Conservation (phyloP, 1,284 basidiomycete species). For the Cryptococcus neoformans region DNA sequence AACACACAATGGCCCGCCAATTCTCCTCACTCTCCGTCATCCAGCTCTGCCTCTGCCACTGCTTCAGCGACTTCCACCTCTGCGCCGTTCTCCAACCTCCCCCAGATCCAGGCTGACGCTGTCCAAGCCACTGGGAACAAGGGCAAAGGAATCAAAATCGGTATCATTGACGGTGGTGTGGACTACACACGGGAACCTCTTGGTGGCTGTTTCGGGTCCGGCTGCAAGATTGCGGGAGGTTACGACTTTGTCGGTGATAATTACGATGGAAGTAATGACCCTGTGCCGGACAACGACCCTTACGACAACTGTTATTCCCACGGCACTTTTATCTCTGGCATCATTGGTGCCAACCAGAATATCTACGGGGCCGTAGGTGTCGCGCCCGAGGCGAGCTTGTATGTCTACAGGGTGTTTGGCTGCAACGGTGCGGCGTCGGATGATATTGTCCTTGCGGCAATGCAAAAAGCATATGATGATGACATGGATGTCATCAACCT, state of each 20-base stretch:
- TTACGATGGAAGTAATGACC: conserved; percentile 42
- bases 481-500: conserved; percentile 62
- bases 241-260: conserved; percentile 48
- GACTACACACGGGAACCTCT: conserved; percentile 64
- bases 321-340: conserved; percentile 64
- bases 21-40: not conserved
- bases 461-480: conserved; percentile 51
- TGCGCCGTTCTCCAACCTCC: conserved; percentile 24
- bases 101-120: conserved; percentile 50
- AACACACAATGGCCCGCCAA: conserved; percentile 5
- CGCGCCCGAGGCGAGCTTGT: conserved; percentile 40
- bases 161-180: conserved; percentile 55
- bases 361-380: conserved; percentile 53
- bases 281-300: conserved; percentile 47
- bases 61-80: conserved; percentile 7
- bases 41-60: not conserved
- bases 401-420: conserved; percentile 49
- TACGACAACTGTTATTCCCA: conserved; percentile 53
- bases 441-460: conserved; percentile 49
- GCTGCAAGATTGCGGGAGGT: conserved; percentile 54
- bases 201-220: conserved; percentile 61
- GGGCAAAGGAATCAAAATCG: conserved; percentile 58
- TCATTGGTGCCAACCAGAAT: conserved; percentile 56
- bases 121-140: conserved; percentile 56
- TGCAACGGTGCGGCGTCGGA: conserved; percentile 47